Base-by-base conservation (phyloP, 1,284 basidiomycete genomes). In the Spongispora temasekensis region DNA sequence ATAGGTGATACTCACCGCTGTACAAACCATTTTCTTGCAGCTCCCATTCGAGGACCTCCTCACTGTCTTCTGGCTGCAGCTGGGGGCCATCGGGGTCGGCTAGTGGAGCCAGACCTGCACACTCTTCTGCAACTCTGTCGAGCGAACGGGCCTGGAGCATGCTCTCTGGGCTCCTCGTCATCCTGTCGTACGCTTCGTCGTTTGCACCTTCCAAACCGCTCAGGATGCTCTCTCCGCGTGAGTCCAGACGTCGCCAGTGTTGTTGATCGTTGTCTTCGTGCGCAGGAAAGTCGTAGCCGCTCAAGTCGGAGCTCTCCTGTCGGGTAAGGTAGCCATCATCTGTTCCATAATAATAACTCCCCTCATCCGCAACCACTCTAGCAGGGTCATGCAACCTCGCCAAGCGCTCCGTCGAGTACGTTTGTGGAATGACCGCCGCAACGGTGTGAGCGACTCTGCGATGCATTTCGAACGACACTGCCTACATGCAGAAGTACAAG, bases 21-120 rank as follows among this genome's bases (percentile, higher is more conserved):
- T 87, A 89, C 34, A 88, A 69, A 1, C 88, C 88, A 55, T 82
- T 79, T 61, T 80, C 79, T 59, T 82, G 84, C 54, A 90, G 70
- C 59, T 83, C 80, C 74, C 82, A 81, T 53, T 88, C 84, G 42
- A 82, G 71, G 21, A 79, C 76, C 59, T 77, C 77, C 9, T 73
- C 74, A 1, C 64, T 68, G 28, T 72, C 72, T 30, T 72, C 76
- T 27, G 70, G 69, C 35, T 64, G 67, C 34, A 60, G 60, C 4
- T 57, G 51, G 23, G 62, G 57, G 19, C 60, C 57, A 10, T 21
- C 48, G 8, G 52, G 55, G 15, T 60, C 57, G 31, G 31, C n/a
- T 2, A 32, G 58, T 31, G 42, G 40, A 42, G 56, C 63, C 57
- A 52, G 44, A 15, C 59, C 64, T 4, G 71, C 61, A 23, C 68